phyloP scores from a whole-genome alignment of 1,284 basidiomycete species.

The Naganishia sp. region DNA sequence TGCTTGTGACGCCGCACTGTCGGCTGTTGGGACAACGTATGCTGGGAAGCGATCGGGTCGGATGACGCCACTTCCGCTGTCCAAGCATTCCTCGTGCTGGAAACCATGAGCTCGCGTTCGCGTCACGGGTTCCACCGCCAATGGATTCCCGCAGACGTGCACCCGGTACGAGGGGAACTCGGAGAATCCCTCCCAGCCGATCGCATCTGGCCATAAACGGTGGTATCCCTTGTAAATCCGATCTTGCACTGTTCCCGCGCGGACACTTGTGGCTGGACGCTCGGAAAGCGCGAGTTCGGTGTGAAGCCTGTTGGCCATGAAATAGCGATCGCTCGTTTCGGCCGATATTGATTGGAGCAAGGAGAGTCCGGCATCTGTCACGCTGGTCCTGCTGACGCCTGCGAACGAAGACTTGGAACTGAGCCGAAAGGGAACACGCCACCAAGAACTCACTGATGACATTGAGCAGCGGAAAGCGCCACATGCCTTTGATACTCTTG shows the following conservation, averaged over 20 bases:
- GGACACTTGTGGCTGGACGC: not conserved
- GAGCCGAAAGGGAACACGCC: no score
- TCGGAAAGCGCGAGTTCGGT: constrained; percentile 15
- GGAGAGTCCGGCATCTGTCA: constrained; percentile 10
- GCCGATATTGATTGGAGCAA: constrained; percentile 19
- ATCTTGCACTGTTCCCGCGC: constrained; percentile 12
- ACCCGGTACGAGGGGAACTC: constrained; percentile 16
- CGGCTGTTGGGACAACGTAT: not conserved
- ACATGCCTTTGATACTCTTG: constrained; percentile 16
- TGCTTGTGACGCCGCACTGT: not conserved
- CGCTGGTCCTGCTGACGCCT: constrained; percentile 23
- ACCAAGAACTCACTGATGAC: constrained; percentile 15
- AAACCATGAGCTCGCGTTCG: constrained; percentile 9
- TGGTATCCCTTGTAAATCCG: constrained; percentile 24
- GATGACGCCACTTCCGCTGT: no score
- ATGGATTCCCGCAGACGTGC: constrained; percentile 10
- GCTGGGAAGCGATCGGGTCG: not conserved
- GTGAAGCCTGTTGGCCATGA: constrained; percentile 22
- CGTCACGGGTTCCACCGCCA: not conserved
- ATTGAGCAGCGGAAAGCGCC: constrained; percentile 19
- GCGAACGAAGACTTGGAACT: not conserved
- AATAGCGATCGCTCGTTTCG: constrained; percentile 14
- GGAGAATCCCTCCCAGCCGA: constrained; percentile 16
- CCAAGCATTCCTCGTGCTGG: not conserved
- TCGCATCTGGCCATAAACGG: constrained; percentile 5